These are phyloP conservation scores for Backusella tuberculispora DNA, from an alignment of 192 early-diverging fungal genomes.

Conservation along the genomic window DNA sequence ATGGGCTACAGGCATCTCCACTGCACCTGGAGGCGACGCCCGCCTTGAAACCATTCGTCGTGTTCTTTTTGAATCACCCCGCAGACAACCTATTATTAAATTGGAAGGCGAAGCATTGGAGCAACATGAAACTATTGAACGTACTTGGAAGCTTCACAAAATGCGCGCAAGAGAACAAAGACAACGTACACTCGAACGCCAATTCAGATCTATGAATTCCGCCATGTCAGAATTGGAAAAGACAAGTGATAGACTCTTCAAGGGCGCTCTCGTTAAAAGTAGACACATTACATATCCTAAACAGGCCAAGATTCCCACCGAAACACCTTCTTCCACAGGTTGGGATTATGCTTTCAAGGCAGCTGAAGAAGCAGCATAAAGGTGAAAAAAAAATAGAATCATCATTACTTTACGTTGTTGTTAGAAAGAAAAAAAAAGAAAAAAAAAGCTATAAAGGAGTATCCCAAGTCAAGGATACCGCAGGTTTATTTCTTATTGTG, in stretches of 20 bases:
- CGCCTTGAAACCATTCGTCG: constrained; percentile 74
- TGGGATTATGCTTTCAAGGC: constrained; percentile 68
- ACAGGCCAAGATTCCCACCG: constrained; percentile 75
- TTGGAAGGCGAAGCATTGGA: constrained; percentile 60
- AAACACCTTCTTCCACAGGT: constrained; percentile 68
- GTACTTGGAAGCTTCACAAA: constrained; percentile 66
- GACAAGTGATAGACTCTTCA: constrained; percentile 61
- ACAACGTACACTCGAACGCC: constrained; percentile 49
- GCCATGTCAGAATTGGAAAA: constrained; percentile 71
- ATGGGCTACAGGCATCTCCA: constrained; percentile 18
- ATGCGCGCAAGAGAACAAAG: constrained; percentile 52
- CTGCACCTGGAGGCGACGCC: constrained; percentile 51
- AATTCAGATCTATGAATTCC: constrained; percentile 65
- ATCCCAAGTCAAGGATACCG: background rate
- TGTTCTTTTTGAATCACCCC: constrained; percentile 66
- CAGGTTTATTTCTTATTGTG: constrained; percentile 4
- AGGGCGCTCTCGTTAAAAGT: constrained; percentile 62
- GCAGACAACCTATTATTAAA: constrained; percentile 36
- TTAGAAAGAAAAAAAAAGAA: background rate
- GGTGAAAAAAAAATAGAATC: background rate
- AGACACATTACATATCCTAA: constrained; percentile 66
- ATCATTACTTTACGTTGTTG: background rate
- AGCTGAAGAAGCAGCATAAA: constrained; percentile 13
- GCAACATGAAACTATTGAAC: constrained; percentile 72
- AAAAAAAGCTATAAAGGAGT: background rate